These are phyloP conservation scores for Bacterosira constricta DNA, from an alignment of 108 stramenopile genomes.

Conservation along the genomic window DNA sequence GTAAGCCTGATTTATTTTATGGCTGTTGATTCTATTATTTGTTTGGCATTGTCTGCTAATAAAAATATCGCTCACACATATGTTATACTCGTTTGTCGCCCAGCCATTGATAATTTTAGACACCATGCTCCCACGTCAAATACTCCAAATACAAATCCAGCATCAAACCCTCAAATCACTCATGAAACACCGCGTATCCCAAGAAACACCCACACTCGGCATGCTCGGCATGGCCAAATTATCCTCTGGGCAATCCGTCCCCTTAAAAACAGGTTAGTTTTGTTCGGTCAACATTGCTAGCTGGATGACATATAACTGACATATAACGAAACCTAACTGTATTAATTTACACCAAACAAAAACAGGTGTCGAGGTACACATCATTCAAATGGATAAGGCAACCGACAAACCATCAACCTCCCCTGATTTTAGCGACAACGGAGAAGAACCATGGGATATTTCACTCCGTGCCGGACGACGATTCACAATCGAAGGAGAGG, in stretches of 20 bases:
- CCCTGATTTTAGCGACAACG: not conserved
- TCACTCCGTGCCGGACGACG: conserved; percentile 53
- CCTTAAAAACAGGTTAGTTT: conserved; percentile 44
- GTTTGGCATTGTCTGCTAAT: no score
- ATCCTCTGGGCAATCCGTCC: conserved; percentile 46
- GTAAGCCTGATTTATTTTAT: not conserved
- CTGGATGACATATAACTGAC: no score
- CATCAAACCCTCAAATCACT: conserved; percentile 62
- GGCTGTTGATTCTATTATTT: no score
- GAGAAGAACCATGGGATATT: conserved; percentile 42
- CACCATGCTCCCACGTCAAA: conserved; percentile 75
- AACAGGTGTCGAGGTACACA: conserved; percentile 66
- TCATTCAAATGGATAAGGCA: conserved; percentile 46
- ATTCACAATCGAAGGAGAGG: conserved; percentile 55
- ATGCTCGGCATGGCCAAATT: conserved; percentile 67
- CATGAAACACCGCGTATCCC: conserved; percentile 48
- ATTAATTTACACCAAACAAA: no score
- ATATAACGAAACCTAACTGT: no score
- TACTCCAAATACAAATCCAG: conserved; percentile 59
- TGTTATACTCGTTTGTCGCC: no score
- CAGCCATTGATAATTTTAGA: conserved; percentile 70
- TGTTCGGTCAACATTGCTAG: no score
- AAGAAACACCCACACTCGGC: conserved; percentile 61
- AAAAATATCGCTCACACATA: no score
- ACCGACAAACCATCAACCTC: not conserved